Conservation (phyloP, 331 rosid genomes). For the Erythrophleum ivorense region DNA sequence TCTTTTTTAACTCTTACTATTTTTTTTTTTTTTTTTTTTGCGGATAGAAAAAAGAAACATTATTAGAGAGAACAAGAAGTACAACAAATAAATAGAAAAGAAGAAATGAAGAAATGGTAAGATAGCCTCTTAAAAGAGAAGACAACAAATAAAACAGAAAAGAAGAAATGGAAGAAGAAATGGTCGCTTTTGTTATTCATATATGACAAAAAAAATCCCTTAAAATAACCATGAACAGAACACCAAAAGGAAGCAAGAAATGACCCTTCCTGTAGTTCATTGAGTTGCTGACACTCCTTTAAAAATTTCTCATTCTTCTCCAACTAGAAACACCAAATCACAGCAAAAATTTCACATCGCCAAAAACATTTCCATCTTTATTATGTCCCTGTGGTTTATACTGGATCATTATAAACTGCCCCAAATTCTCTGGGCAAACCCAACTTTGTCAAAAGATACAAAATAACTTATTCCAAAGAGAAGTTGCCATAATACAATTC, state of each 20-base stretch:
- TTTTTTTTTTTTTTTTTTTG: background rate
- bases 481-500: background rate
- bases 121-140: background rate
- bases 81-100: background rate
- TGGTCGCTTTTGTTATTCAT: too few species aligned
- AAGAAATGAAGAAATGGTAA: too few species aligned
- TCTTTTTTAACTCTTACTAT: conserved; percentile 24
- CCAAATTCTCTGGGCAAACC: background rate
- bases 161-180: background rate
- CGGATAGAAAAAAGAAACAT: background rate
- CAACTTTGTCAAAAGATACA: background rate
- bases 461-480: background rate
- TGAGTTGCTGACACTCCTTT: background rate
- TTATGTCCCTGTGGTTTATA: background rate
- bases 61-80: background rate
- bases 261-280: background rate
- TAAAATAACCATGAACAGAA: background rate
- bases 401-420: background rate
- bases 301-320: background rate
- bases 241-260: background rate
- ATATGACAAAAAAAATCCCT: background rate
- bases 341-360: background rate
- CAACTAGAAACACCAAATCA: background rate
- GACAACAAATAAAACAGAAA: background rate
- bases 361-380: too few species aligned